Evolutionary conservation across 352 stramenopile genomes (phyloP), one percentile per base, ranked within the genome.

Genomic region (Phytophthora brassicae): DNA sequence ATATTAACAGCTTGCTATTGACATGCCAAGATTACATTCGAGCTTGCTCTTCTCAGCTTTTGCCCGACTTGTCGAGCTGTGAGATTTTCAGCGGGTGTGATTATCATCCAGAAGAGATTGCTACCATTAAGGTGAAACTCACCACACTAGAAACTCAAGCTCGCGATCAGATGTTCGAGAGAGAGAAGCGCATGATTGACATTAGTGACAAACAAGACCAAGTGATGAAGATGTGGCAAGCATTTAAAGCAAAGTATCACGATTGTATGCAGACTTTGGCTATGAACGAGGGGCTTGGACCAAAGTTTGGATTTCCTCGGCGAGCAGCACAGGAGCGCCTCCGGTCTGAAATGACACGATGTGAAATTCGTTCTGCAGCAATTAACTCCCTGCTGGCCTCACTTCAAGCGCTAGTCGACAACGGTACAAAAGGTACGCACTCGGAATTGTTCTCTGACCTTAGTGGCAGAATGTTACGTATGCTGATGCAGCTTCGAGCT

Each of bases 271-370:
- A 94, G 55, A 84, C 62, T 33, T 62, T 97, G 42, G 92, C 84
- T 14, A 91, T 97, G 71, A 86, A 88, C 48, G 88, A 97, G 60
- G 90, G 91, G 0, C 70, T 97, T 0, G 90, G 90, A 0, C 87
- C 91, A 63, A 97, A 94, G 67, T 97, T 93, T 33, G 89, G 91
- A 13, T 65, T 92, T 20, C 91, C 91, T 48, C 70, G 88, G 0
- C 83, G 90, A 28, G 86, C 76, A 12, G 89, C 91, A 2, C 87
- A 96, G 60, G 90, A 97, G 54, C 63, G 79, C 13, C 89, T 94
- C 35, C 79, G 91, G 4, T 92, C 85, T 1, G 86, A 94, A 56
- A 89, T 92, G 13, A 90, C 82, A 20, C 82, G 82, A 7, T 90
- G 85, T 20, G 88, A 97, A 26, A 72, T 81, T 20, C 74, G 75